These are phyloP conservation scores for Hypomontagnella submonticulosa DNA, from an alignment of 495 filamentous ascomycete genomes.

Conservation along the genomic window DNA sequence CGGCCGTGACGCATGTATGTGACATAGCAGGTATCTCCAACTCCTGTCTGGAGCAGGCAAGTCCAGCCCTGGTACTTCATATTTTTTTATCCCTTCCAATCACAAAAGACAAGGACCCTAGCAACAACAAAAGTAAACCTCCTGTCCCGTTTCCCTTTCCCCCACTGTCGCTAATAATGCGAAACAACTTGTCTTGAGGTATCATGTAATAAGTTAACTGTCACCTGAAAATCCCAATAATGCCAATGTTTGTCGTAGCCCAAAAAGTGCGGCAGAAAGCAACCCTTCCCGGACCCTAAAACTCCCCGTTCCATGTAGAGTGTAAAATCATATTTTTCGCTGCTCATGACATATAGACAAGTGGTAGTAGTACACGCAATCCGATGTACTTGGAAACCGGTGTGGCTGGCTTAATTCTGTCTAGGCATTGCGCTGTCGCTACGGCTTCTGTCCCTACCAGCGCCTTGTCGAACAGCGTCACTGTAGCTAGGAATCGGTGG, in stretches of 20 bases:
- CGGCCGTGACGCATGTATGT: slow-evolving; percentile 30
- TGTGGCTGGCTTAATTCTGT: slow-evolving; percentile 18
- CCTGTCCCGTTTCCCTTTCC: slow-evolving; percentile 8
- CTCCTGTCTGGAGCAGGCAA: slow-evolving; percentile 18
- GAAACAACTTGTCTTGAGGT: slow-evolving; percentile 38
- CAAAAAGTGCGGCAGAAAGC: slow-evolving; percentile 10
- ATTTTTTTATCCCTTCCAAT: slow-evolving; percentile 11
- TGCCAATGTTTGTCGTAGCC: slow-evolving; percentile 42
- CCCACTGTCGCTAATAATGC: slow-evolving; percentile 32
- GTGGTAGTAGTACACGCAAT: slow-evolving; percentile 25
- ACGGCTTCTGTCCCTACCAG: slow-evolving; percentile 58
- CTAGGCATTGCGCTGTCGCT: slow-evolving; percentile 52
- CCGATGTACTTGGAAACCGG: slow-evolving; percentile 5
- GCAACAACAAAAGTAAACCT: slow-evolving; percentile 18
- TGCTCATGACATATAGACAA: slow-evolving; percentile 36
- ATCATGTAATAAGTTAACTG: slow-evolving; percentile 38
- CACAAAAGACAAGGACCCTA: slow-evolving; percentile 1
- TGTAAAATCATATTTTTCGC: slow-evolving; percentile 30
- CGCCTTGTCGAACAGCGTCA: slow-evolving; percentile 67
- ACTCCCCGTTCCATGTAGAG: slow-evolving; percentile 40
- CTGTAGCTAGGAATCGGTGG: slow-evolving; percentile 74
- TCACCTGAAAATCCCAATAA: slow-evolving; percentile 40
- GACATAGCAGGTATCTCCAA: slow-evolving; percentile 28
- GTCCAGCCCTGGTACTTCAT: slow-evolving; percentile 25
- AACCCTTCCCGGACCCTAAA: slow-evolving; percentile 37